A percentile compares a stretch with the other conserved stretches of the same genome.
Conservation (phyloP, 2,329 filamentous ascomycete genomes). For the Ambrosiella beaveri region DNA sequence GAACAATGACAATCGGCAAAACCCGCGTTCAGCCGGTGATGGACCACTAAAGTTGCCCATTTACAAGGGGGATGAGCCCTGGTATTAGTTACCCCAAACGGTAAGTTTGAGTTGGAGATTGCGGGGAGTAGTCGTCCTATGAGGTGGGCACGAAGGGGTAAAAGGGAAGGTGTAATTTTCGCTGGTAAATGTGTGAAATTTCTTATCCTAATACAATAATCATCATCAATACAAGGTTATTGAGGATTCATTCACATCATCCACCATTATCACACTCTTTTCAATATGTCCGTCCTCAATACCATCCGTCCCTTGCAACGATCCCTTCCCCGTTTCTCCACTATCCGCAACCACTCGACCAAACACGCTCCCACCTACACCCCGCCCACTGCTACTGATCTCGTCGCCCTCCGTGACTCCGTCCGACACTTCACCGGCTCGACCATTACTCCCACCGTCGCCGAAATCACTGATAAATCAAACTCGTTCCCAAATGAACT, state of each 20-base stretch:
- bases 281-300: not conserved
- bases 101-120: not conserved
- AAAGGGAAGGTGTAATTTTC: not conserved
- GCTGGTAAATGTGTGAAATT: no score
- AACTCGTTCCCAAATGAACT: slow-evolving; percentile 83
- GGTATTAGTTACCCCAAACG: slow-evolving; percentile 14
- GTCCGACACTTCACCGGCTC: slow-evolving; percentile 80
- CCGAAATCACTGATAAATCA: slow-evolving; percentile 61
- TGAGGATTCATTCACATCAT: not conserved
- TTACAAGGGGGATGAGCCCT: not conserved
- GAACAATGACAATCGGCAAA: slow-evolving; percentile 11
- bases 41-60: not conserved
- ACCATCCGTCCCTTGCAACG: slow-evolving; percentile 12
- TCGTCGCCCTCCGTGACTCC: slow-evolving; percentile 63
- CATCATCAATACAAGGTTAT: no score
- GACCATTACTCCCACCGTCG: slow-evolving; percentile 72
- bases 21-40: slow-evolving; percentile 27
- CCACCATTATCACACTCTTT: not conserved
- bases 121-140: not conserved
- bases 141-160: not conserved
- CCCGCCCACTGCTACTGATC: slow-evolving; percentile 52
- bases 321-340: slow-evolving; percentile 17
- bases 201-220: no score
- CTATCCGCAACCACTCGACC: slow-evolving; percentile 32
- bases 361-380: slow-evolving; percentile 47